Evolutionary conservation across 257 asterid genomes (phyloP), one percentile per base, ranked within the genome.

Genomic region (Vinca minor): DNA sequence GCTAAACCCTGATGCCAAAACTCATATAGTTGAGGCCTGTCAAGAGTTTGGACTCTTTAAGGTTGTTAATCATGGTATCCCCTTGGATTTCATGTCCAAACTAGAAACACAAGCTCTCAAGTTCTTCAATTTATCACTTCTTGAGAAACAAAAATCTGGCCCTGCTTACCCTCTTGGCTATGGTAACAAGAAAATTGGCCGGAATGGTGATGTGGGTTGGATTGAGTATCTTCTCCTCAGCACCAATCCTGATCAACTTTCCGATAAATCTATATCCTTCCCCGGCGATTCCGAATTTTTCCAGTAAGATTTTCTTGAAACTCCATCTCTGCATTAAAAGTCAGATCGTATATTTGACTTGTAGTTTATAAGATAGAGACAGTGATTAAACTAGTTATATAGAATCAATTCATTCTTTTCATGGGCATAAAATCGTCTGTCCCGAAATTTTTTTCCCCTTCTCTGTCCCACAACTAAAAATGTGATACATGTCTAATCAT

Each of bases 141-240:
- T 38, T 42, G 79, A 70, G 38, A 75, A 75, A 49, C 76, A 75
- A 5, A 75, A 62, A 70, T 63, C 56, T 48, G 38, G 59, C 23
- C 65, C 75, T 35, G 59, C 76, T 47, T 60, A 55, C 32, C 79
- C 79, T 56, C 70, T 70, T 55, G 79, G 79, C 10, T 75, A 75
- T 70, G 79, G 79, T 5, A 75, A 48, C 69, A 75, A 66, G 61
- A 70, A 17, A 14, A 75, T 75, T 66, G 79, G 79, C 38, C 58
- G 58, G 7, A 70, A 70, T 12, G 79, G 79, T 45, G 79, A 75
- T 66, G 53, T 70, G 10, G 79, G 79, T 45, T 75, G 79, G 79
- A 60, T 75, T 54, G 79, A 75, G 9, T 75, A 75, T 65, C 74
- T 75, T 44, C 76, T 75, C 59, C 54, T 66, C 35, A 62, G 67